Conservation (phyloP, 1,139 yeast species). For the Taphrina sp. region DNA sequence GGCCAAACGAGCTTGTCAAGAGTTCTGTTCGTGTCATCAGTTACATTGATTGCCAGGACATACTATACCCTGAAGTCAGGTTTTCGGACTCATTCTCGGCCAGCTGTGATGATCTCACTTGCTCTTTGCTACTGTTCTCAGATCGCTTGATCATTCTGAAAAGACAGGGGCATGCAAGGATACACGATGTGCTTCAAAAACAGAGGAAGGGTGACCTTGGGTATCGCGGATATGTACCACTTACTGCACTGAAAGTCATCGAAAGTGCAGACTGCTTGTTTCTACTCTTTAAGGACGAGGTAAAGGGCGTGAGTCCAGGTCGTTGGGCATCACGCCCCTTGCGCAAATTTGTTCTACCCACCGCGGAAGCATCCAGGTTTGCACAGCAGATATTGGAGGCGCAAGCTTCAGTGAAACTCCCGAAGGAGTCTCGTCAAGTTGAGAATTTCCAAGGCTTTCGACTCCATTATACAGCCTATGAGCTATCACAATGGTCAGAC, state of each 20-base stretch:
- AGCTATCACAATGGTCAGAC: slow-evolving; percentile 1
- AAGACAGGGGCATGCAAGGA: slow-evolving; percentile 1
- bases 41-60: slow-evolving; percentile 29
- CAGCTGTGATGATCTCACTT: slow-evolving; percentile 10
- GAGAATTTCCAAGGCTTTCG: background rate
- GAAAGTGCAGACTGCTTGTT: slow-evolving; percentile 20
- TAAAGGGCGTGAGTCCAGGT: slow-evolving; percentile 9
- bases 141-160: slow-evolving; percentile 25
- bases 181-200: slow-evolving; percentile 10
- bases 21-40: slow-evolving; percentile 20
- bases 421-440: background rate
- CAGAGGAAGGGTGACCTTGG: slow-evolving; percentile 21
- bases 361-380: slow-evolving; percentile 16
- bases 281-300: slow-evolving; percentile 1
- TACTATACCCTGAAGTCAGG: slow-evolving; percentile 2
- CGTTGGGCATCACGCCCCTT: slow-evolving; percentile 19
- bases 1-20: slow-evolving; percentile 31
- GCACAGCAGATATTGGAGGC: background rate
- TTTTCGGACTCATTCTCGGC: background rate
- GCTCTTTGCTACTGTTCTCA: slow-evolving; percentile 18
- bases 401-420: background rate
- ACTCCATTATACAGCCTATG: slow-evolving; percentile 7
- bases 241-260: background rate
- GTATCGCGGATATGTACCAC: slow-evolving; percentile 13
- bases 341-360: slow-evolving; percentile 8